These are phyloP conservation scores for Amphibolis antarctica DNA, from an alignment of 106 monocot species.

Conservation along the genomic window DNA sequence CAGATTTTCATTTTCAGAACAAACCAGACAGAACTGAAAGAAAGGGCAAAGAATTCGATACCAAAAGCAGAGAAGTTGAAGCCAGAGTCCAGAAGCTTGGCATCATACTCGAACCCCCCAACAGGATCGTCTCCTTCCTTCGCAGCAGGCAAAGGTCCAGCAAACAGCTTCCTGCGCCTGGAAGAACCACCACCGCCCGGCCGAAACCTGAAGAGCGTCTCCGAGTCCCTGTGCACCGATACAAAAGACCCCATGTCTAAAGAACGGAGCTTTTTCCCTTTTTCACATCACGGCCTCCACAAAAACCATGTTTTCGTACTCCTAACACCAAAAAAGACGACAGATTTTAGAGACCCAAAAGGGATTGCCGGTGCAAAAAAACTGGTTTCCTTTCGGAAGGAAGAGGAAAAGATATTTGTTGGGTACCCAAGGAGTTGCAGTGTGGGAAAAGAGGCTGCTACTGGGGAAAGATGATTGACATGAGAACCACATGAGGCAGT, in stretches of 20 bases:
- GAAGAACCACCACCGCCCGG: neutral
- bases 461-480: too few species aligned
- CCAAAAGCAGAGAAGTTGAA: neutral
- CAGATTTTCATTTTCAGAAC: too few species aligned
- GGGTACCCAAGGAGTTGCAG: too few species aligned
- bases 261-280: too few species aligned
- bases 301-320: too few species aligned
- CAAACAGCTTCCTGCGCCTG: slow-evolving; percentile 1
- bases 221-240: neutral
- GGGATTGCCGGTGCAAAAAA: neutral
- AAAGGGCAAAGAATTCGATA: neutral
- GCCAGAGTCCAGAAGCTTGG: neutral
- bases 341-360: neutral
- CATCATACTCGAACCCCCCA: neutral
- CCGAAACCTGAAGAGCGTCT: neutral
- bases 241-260: slow-evolving; percentile 5
- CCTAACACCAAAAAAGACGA: neutral
- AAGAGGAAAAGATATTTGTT: too few species aligned
- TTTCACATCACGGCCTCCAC: too few species aligned
- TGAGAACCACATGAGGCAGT: too few species aligned
- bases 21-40: neutral
- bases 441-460: too few species aligned
- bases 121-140: neutral
- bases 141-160: neutral
- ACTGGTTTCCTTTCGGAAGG: too few species aligned